phyloP scores from a whole-genome alignment of 371 early-diverging fungal species.

The Funneliformis caledonium region DNA sequence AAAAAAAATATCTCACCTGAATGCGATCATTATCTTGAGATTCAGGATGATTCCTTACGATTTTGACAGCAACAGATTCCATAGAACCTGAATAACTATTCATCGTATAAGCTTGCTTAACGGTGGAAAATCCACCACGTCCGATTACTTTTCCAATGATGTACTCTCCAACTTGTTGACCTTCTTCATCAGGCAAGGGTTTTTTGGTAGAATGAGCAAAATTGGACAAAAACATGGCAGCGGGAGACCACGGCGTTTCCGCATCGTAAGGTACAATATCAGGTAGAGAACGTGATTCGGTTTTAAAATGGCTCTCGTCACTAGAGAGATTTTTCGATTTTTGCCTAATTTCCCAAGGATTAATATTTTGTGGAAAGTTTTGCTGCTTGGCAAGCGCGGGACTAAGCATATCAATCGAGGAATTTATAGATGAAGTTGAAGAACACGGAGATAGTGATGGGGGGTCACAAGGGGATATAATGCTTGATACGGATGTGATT shows the following conservation, averaged over 20 bases:
- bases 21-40: conserved; percentile 42
- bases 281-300: conserved; percentile 15
- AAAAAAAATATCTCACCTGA: conserved; percentile 33
- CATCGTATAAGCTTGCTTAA: conserved; percentile 60
- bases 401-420: conserved; percentile 2
- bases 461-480: background rate
- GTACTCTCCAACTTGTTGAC: conserved; percentile 73
- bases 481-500: background rate
- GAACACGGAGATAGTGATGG: conserved; percentile 39
- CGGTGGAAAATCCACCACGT: conserved; percentile 70
- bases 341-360: background rate
- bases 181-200: conserved; percentile 50
- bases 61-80: conserved; percentile 62
- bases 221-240: conserved; percentile 63
- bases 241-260: conserved; percentile 60
- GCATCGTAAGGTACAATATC: conserved; percentile 49
- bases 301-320: background rate
- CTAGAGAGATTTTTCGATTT: conserved; percentile 13
- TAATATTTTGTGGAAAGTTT: background rate
- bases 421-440: conserved; percentile 31
- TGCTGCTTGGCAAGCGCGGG: background rate
- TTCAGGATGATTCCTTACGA: conserved; percentile 50
- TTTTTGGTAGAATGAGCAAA: conserved; percentile 52
- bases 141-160: conserved; percentile 63
- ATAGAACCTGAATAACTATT: conserved; percentile 38